Conservation (phyloP, 768 basidiomycete species). For the Tephrocybe rancida region DNA sequence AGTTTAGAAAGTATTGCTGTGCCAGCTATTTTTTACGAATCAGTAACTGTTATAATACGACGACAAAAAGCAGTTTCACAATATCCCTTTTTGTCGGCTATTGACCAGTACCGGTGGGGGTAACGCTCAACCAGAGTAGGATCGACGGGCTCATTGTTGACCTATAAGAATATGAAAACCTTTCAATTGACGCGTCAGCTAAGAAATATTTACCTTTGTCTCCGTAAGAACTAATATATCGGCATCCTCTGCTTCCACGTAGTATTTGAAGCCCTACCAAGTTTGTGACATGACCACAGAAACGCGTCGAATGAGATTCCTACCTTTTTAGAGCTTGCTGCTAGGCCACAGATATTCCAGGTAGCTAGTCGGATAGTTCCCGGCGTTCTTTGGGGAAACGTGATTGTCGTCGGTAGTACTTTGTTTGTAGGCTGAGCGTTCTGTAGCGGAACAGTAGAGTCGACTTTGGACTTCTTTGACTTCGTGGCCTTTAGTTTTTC, state of each 20-base stretch:
- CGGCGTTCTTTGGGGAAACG: constrained; percentile 50
- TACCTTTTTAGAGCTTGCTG: constrained; percentile 80
- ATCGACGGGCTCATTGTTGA: constrained; percentile 70
- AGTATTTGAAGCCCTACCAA: constrained; percentile 73
- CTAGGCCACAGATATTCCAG: constrained; percentile 84
- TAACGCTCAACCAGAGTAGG: constrained; percentile 58
- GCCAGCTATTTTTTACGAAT: constrained; percentile 59
- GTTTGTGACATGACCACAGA: neutral
- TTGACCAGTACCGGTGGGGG: constrained; percentile 77
- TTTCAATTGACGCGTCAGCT: neutral
- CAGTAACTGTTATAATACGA: neutral
- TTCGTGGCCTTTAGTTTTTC: constrained; percentile 15
- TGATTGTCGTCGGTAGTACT: constrained; percentile 62
- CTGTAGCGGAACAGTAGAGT: constrained; percentile 3
- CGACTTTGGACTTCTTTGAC: constrained; percentile 24
- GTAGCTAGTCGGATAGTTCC: constrained; percentile 59
- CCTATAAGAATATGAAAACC: constrained; percentile 38
- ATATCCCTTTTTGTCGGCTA: constrained; percentile 78
- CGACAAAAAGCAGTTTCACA: constrained; percentile 42
- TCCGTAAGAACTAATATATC: constrained; percentile 86
- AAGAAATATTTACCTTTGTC: constrained; percentile 63
- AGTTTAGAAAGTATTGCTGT: constrained; percentile 80
- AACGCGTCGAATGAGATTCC: neutral
- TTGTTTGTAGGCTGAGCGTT: constrained; percentile 76
- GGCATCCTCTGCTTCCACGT: constrained; percentile 85